These are phyloP conservation scores for Lachnellula cervina DNA, from an alignment of 2,329 filamentous ascomycete species.

Conservation along the genomic window DNA sequence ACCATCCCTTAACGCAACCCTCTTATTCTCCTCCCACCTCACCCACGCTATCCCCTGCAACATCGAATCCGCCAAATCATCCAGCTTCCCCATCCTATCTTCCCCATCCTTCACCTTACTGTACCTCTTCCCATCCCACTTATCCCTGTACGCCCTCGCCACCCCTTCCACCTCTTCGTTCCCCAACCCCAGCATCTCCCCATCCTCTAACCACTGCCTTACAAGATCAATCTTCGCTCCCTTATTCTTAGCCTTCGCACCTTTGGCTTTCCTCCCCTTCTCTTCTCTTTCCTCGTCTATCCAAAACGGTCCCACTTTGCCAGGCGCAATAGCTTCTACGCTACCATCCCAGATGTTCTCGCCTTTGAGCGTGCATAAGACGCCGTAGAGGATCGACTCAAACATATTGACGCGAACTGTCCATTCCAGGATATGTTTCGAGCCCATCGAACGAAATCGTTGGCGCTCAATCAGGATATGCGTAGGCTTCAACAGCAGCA, in stretches of 20 bases:
- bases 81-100: conserved; percentile 53
- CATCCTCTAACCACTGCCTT: conserved; percentile 44
- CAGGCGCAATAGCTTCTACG: conserved; percentile 49
- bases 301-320: conserved; percentile 53
- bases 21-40: conserved; percentile 63
- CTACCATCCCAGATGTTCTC: conserved; percentile 39
- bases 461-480: conserved; percentile 65
- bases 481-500: conserved; percentile 52
- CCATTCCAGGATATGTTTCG: conserved; percentile 69
- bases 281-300: conserved; percentile 31
- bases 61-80: conserved; percentile 76
- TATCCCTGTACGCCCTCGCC: conserved; percentile 33
- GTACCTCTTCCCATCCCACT: conserved; percentile 26
- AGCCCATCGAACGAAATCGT: conserved; percentile 58
- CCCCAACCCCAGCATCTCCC: conserved; percentile 27
- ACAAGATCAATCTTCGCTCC: conserved; percentile 61
- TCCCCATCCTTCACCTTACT: conserved; percentile 26
- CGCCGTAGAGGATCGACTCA: conserved; percentile 75
- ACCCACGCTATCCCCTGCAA: conserved; percentile 74
- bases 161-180: conserved; percentile 34
- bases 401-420: conserved; percentile 77
- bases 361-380: conserved; percentile 52
- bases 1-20: conserved; percentile 30
- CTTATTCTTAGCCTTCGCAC: conserved; percentile 42
- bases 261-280: conserved; percentile 38